Percentiles rank a stretch among this genome's conserved stretches.
These are phyloP conservation scores for Discostella pseudostelligera DNA, from an alignment of 108 stramenopile species.

Conservation along the genomic window DNA sequence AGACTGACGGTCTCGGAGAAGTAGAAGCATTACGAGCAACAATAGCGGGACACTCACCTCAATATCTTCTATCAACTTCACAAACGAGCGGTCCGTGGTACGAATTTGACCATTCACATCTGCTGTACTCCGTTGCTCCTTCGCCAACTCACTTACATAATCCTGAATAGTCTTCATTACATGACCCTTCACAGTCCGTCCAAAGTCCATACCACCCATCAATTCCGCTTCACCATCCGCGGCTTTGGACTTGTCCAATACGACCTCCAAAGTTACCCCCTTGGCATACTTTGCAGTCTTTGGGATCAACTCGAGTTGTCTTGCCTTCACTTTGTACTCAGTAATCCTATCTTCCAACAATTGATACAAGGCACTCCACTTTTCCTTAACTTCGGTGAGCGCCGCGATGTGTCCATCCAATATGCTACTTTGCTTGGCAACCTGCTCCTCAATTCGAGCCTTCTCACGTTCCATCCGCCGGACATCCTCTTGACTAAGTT, in stretches of 20 bases:
- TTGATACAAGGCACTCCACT: constrained; percentile 39
- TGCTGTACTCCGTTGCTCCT: constrained; percentile 42
- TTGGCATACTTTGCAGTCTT: constrained; percentile 48
- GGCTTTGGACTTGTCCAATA: constrained; percentile 45
- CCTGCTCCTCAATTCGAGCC: constrained; percentile 63
- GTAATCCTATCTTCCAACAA: constrained; percentile 51
- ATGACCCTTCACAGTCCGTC: constrained; percentile 30
- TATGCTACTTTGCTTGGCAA: constrained; percentile 44
- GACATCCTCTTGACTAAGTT: constrained; percentile 68
- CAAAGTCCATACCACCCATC: constrained; percentile 58
- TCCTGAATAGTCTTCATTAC: constrained; percentile 38
- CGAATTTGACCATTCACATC: constrained; percentile 64
- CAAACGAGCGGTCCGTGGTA: constrained; percentile 35
- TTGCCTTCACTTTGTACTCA: constrained; percentile 56
- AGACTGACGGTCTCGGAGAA: background rate
- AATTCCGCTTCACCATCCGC: constrained; percentile 30
- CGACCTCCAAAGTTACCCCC: constrained; percentile 41
- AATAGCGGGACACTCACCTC: constrained; percentile 20
- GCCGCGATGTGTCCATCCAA: constrained; percentile 48
- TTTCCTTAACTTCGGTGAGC: constrained; percentile 50
- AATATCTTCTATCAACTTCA: constrained; percentile 52
- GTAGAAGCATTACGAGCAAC: background rate
- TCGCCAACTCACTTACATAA: constrained; percentile 25
- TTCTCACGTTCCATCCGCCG: constrained; percentile 66
- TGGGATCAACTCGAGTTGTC: constrained; percentile 57